Evolutionary conservation across 1,139 yeast genomes (phyloP).

Genomic region (Kodamaea sp.): DNA sequence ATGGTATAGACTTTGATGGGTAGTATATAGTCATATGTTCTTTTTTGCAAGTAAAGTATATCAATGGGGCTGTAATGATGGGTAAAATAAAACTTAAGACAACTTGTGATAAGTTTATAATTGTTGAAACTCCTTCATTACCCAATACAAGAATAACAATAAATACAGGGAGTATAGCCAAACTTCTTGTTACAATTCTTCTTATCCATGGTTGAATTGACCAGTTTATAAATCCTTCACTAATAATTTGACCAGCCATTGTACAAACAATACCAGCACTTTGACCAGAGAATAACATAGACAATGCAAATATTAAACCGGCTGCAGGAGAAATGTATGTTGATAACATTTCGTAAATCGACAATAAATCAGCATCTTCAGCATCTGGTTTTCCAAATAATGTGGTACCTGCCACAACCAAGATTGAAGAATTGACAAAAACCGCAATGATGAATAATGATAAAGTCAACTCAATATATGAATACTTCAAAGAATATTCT

Average conservation of each 20-base stretch:
- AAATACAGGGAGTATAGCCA: conserved; percentile 72
- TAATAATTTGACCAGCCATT: conserved; percentile 80
- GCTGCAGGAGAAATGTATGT: conserved; percentile 63
- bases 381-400: conserved; percentile 64
- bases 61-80: conserved; percentile 71
- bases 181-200: conserved; percentile 63
- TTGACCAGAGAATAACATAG: conserved; percentile 71
- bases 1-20: conserved; percentile 6
- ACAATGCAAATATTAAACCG: conserved; percentile 74
- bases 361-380: conserved; percentile 67
- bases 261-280: conserved; percentile 87
- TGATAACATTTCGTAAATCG: conserved; percentile 60
- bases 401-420: conserved; percentile 73
- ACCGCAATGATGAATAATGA: conserved; percentile 71
- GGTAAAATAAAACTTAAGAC: conserved; percentile 70
- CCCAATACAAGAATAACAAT: conserved; percentile 62
- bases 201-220: conserved; percentile 72
- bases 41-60: conserved; percentile 66
- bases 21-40: conserved; percentile 55
- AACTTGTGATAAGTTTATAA: conserved; percentile 75
- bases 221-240: conserved; percentile 83
- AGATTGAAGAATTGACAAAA: conserved; percentile 74
- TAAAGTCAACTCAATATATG: conserved; percentile 60
- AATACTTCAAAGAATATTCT: conserved; percentile 60
- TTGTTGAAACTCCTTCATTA: conserved; percentile 55